A percentile compares a stretch with the other conserved stretches of the same genome.
Conservation (phyloP, 202 grass and related monocot species). For the Musa balbisiana region DNA sequence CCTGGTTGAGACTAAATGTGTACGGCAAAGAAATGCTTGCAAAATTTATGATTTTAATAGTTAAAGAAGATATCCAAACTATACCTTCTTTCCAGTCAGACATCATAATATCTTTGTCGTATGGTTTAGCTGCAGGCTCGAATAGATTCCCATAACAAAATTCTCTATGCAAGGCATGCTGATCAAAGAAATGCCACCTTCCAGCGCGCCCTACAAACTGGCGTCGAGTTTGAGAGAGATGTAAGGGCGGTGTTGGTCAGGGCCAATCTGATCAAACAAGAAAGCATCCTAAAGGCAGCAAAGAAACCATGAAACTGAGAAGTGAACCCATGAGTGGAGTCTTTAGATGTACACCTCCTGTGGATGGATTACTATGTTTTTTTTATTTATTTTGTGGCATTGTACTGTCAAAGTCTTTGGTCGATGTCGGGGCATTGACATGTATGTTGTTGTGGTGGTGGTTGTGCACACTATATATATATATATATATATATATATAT, state of each 20-base stretch:
- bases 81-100: neutral
- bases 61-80: neutral
- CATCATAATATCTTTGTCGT: neutral
- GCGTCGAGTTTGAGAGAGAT: constrained; percentile 74
- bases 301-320: constrained; percentile 50
- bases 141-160: constrained; percentile 99
- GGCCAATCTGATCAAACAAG: constrained; percentile 88
- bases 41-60: no score
- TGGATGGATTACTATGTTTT: neutral
- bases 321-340: neutral
- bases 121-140: constrained; percentile 55
- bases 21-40: neutral
- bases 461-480: no score
- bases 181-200: constrained; percentile 93
- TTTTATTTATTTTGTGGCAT: no score
- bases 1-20: neutral
- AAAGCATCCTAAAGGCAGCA: constrained; percentile 37
- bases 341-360: neutral
- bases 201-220: constrained; percentile 73
- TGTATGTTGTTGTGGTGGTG: no score
- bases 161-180: constrained; percentile 92
- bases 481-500: no score
- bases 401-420: no score
- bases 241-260: constrained; percentile 73
- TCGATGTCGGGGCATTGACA: no score